Percentiles rank a stretch among this genome's conserved stretches.
Evolutionary conservation across 2,329 filamentous ascomycete genomes (phyloP).

Genomic region (Thelonectria blattea): DNA sequence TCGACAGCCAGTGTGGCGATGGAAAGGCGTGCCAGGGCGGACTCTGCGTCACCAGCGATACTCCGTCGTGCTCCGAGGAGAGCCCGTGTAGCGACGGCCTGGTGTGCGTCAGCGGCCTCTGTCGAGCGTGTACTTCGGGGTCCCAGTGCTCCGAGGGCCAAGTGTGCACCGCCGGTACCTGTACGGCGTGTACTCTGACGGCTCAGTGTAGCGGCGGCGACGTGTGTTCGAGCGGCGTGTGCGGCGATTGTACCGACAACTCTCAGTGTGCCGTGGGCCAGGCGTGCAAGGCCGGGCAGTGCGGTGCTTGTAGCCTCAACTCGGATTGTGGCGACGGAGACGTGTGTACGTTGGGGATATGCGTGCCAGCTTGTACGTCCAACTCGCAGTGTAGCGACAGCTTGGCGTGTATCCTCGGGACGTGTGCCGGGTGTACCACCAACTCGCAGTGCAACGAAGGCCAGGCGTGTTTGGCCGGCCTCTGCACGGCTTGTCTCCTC

Average conservation of each 20-base stretch:
- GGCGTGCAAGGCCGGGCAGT: slow-evolving; percentile 14
- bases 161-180: slow-evolving; percentile 6
- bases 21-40: slow-evolving; percentile 14
- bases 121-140: slow-evolving; percentile 1
- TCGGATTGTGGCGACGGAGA: slow-evolving; percentile 13
- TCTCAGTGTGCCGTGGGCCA: slow-evolving; percentile 6
- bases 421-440: slow-evolving; percentile 8
- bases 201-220: slow-evolving; percentile 6
- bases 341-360: slow-evolving; percentile 19
- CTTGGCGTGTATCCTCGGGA: slow-evolving; percentile 21
- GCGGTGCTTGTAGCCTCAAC: slow-evolving; percentile 3
- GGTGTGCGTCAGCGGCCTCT: slow-evolving; percentile 12
- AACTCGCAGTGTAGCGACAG: slow-evolving; percentile 9
- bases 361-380: slow-evolving; percentile 11
- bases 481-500: slow-evolving; percentile 10
- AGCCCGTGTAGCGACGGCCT: slow-evolving; percentile 5
- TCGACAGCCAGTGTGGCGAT: slow-evolving; percentile 4
- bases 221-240: slow-evolving; percentile 12
- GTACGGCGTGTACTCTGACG: slow-evolving; percentile 6
- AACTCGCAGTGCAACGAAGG: slow-evolving; percentile 12
- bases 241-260: slow-evolving; percentile 15
- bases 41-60: slow-evolving; percentile 9
- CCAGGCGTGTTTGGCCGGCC: slow-evolving; percentile 6
- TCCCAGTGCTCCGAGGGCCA: slow-evolving; percentile 10
- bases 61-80: slow-evolving; percentile 7